A percentile compares a stretch with the other conserved stretches of the same genome.
Conservation (phyloP, 257 asterid species). For the Nicotiana undulata region DNA sequence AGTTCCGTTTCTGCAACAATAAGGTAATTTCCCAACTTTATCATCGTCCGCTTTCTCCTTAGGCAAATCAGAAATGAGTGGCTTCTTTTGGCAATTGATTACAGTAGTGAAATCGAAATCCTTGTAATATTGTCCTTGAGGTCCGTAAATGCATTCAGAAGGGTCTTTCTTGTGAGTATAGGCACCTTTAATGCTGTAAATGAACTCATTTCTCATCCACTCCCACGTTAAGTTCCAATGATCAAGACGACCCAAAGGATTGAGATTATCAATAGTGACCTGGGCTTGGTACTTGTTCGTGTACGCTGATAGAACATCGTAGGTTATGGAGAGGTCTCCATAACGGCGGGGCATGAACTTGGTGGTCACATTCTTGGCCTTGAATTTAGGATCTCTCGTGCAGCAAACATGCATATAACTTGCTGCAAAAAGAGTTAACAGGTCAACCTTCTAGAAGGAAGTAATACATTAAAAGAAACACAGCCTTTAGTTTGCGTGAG, state of each 20-base stretch:
- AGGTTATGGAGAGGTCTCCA: conserved; percentile 71
- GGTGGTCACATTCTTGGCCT: conserved; percentile 29
- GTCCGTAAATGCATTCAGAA: conserved; percentile 73
- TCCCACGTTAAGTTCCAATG: conserved; percentile 96
- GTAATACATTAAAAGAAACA: neutral
- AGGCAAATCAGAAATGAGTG: conserved; percentile 70
- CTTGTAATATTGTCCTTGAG: conserved; percentile 68
- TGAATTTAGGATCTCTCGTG: conserved; percentile 65
- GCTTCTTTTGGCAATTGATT: conserved; percentile 61
- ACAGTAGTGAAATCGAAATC: conserved; percentile 71
- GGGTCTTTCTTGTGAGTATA: conserved; percentile 63
- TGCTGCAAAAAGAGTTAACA: conserved; percentile 32
- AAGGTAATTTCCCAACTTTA: conserved; percentile 65
- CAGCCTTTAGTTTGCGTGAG: neutral
- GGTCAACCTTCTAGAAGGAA: neutral
- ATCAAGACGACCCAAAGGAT: conserved; percentile 83
- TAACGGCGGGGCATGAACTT: conserved; percentile 44
- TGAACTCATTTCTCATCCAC: conserved; percentile 91
- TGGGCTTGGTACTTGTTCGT: conserved; percentile 60
- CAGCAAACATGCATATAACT: conserved; percentile 59
- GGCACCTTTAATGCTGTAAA: conserved; percentile 78
- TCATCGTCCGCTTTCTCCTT: conserved; percentile 53
- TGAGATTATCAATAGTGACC: conserved; percentile 78
- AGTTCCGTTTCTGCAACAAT: conserved; percentile 68
- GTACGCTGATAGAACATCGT: conserved; percentile 62